Evolutionary conservation across 768 basidiomycete species (phyloP), one percentile per base, ranked within the genome.

Genomic region (Plicaturopsis crispa): DNA sequence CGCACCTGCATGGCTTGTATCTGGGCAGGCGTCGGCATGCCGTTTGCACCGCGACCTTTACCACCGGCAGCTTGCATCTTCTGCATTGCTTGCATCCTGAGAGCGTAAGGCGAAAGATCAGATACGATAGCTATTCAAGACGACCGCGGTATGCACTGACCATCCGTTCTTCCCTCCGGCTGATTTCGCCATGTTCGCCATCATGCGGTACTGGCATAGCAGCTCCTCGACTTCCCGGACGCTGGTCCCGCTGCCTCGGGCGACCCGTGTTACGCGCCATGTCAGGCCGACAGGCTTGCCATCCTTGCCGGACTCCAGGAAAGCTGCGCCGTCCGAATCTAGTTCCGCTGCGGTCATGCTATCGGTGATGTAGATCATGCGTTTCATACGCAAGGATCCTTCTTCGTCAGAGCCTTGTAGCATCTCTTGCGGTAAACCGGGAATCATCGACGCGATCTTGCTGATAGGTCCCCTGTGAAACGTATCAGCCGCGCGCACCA

Each of bases 371-470:
- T 84, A 98, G 50, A 97, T 88, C 86, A 99, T 90, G 42, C 93
- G 82, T 63, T 97, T 97, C 79, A 99, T 80, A 40, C 90, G 83
- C 42, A 73, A 55, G 4, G 84, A 76, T 21, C 88, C 90, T 49
- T 99, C 94, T 59, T 97, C 93, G 52, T 97, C 94, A 18, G 84
- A 85, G 19, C 90, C 93, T 52, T 87, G 83, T 40, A 97, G 72
- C 48, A 98, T 64, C 31, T 89, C 90, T 49, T 91, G 86, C 10
- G 90, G 86, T 45, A 99, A 75, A 19, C 96, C 96, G 3, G 96
- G 96, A 43, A 99, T 99, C 91, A 98, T 97, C 12, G 87, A 90
- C 20, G 96, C 92, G 52, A 99, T 93, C 63, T 99, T 99, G 54
- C 86, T 90, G 39, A 99, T 79, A 6, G 96, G 93, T n/a, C 96